phyloP scores from a whole-genome alignment of 176 grass and related monocot genomes.

The Oryza brachyantha region DNA sequence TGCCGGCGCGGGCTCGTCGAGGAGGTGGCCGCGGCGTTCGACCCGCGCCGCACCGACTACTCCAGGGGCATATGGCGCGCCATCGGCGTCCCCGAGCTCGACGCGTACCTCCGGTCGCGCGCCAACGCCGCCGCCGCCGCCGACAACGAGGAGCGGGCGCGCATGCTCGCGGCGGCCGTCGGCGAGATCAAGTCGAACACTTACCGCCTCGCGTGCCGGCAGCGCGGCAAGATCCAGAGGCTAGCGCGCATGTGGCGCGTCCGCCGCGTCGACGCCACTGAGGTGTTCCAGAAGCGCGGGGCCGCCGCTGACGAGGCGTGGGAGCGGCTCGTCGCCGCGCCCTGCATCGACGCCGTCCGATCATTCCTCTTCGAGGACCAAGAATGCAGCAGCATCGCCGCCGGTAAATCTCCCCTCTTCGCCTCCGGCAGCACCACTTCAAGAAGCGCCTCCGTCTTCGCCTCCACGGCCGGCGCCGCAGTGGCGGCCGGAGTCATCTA shows the following conservation, averaged over 20 bases:
- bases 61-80: constrained; percentile 64
- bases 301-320: constrained; percentile 51
- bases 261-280: constrained; percentile 72
- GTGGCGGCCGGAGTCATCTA: constrained; percentile 16
- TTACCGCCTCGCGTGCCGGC: constrained; percentile 54
- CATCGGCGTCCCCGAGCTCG: constrained; percentile 88
- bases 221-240: constrained; percentile 70
- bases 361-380: constrained; percentile 48
- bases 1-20: constrained; percentile 55
- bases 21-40: constrained; percentile 63
- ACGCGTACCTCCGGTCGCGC: constrained; percentile 57
- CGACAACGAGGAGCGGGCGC: constrained; percentile 33
- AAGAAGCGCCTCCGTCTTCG: constrained; percentile 27
- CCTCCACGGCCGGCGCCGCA: not conserved
- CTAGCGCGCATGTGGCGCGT: constrained; percentile 64
- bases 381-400: constrained; percentile 31
- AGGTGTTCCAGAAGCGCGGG: constrained; percentile 49
- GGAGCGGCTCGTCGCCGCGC: constrained; percentile 55
- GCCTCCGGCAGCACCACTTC: not conserved
- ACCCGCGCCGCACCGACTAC: constrained; percentile 62
- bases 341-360: constrained; percentile 41
- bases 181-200: constrained; percentile 86
- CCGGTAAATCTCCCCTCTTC: constrained; percentile 20
- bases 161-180: constrained; percentile 52
- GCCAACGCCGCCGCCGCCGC: constrained; percentile 10